Evolutionary conservation across 208 protist genomes (phyloP).

Genomic region (Crithidia bombi): DNA sequence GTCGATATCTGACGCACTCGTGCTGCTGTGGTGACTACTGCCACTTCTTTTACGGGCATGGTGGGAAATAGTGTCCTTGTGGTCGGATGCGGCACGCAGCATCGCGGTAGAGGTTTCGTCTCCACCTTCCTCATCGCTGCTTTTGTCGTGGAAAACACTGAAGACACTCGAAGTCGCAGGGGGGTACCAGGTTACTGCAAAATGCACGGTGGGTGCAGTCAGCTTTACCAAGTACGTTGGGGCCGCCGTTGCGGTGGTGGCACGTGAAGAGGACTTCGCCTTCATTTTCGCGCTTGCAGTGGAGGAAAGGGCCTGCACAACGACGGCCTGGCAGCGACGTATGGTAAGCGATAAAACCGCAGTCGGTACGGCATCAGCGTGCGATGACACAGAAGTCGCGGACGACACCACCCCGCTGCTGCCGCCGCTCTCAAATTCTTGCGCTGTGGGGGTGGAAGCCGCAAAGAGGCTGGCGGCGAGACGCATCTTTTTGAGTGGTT

Average conservation of each 20-base stretch:
- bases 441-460: neutral
- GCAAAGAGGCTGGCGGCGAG: neutral
- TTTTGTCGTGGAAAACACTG: too few species aligned
- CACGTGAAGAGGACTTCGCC: neutral
- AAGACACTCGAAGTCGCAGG: neutral
- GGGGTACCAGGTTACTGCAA: constrained; percentile 18
- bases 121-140: neutral
- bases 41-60: too few species aligned
- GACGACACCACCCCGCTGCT: neutral
- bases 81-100: too few species aligned
- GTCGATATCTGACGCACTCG: constrained; percentile 36
- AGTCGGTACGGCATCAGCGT: neutral
- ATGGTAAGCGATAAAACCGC: constrained; percentile 28
- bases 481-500: neutral
- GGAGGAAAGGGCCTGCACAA: constrained; percentile 14
- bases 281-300: neutral
- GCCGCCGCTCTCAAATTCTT: neutral
- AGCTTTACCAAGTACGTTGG: constrained; percentile 21
- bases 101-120: too few species aligned
- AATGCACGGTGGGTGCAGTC: constrained; percentile 14
- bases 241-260: neutral
- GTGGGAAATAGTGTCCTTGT: too few species aligned
- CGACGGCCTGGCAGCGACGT: neutral
- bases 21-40: constrained; percentile 30
- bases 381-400: neutral